Conservation (phyloP, 768 basidiomycete species). For the Serpula lacrymans region DNA sequence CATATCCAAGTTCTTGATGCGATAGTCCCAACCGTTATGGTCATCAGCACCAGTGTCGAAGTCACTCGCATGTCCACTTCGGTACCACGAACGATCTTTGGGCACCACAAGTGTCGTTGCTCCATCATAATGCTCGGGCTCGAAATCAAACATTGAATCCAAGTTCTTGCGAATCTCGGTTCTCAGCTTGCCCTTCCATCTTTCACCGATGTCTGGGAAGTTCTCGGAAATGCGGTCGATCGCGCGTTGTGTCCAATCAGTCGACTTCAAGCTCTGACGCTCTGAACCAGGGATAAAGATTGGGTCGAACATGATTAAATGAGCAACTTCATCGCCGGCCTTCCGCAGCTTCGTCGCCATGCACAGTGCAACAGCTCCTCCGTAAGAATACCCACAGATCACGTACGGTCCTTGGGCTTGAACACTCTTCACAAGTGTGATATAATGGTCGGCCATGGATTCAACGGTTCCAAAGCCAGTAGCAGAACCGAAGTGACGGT, state of each 20-base stretch:
- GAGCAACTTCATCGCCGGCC: conserved; percentile 21
- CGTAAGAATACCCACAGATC: conserved; percentile 24
- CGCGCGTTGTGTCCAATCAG: conserved; percentile 26
- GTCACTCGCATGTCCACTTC: conserved; percentile 18
- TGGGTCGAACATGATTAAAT: conserved; percentile 24
- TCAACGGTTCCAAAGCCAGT: conserved; percentile 26
- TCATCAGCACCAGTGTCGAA: conserved; percentile 26
- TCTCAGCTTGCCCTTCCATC: conserved; percentile 26
- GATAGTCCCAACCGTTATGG: conserved; percentile 28
- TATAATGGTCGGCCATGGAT: conserved; percentile 29
- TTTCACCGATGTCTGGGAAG: conserved; percentile 29
- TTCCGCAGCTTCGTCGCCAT: conserved; percentile 21
- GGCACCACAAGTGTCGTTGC: conserved; percentile 24
- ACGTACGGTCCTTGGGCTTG: conserved; percentile 25
- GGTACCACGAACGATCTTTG: conserved; percentile 30
- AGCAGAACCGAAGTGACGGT: conserved; percentile 27
- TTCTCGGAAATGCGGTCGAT: conserved; percentile 26
- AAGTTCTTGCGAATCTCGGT: conserved; percentile 29
- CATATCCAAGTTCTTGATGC: conserved; percentile 23
- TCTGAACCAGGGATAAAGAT: conserved; percentile 25
- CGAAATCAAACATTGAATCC: conserved; percentile 30
- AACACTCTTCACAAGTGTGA: conserved; percentile 21
- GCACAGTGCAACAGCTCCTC: conserved; percentile 24
- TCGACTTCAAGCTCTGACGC: conserved; percentile 26
- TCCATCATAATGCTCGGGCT: conserved; percentile 22